Base-by-base conservation (phyloP, 2,329 filamentous ascomycete species). In the Pseudovirgaria hyperparasitica region DNA sequence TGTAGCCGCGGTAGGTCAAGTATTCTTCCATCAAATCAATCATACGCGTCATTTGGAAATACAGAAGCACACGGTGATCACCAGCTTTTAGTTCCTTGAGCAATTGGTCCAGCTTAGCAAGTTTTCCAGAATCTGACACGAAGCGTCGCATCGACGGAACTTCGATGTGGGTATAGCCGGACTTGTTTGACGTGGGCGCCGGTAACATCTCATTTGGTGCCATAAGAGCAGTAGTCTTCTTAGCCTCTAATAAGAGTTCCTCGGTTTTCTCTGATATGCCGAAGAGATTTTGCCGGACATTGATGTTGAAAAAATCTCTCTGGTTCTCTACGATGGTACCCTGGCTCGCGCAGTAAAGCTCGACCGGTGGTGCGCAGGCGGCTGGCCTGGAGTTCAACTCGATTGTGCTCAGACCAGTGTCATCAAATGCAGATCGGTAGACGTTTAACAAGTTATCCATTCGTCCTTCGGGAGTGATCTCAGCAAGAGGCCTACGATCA, bases 21-120 rank as follows among this genome's bases (percentile, higher is more conserved):
- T 96, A 98, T 57, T 98, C 90, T 54, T 98, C 90, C 82, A 96
- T 96, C 34, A 98, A 65, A 52, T 98, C 87, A 48, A 98, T 96
- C 90, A 98, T 98, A 48, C 82, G 81, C 4, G 90, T 98, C 90
- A 98, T 98, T 65, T 98, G 90, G 81, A 98, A 98, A 67, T 98
- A 98, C 12, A 98, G 65, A 28, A 98, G 65, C 13, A 98, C 90
- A 46, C 90, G 85, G 43, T 98, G 90, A 19, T 81, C 81, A 36
- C 80, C 82, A 35, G 84, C 79, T 67, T 96, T 98, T 45, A 98
- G 75, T 52, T 85, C 71, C 50, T 81, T 81, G 9, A 98, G 68
- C 11, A 98, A 65, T 39, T 82, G 67, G 50, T 98, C 90, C 26
- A 98, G 65, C 48, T 85, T 84, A 24, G 85, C 86, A 33, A 98